Percentiles rank a stretch among this genome's conserved stretches.
phyloP scores from a whole-genome alignment of 2,329 filamentous ascomycete genomes.

The Talaromyces funiculosus region DNA sequence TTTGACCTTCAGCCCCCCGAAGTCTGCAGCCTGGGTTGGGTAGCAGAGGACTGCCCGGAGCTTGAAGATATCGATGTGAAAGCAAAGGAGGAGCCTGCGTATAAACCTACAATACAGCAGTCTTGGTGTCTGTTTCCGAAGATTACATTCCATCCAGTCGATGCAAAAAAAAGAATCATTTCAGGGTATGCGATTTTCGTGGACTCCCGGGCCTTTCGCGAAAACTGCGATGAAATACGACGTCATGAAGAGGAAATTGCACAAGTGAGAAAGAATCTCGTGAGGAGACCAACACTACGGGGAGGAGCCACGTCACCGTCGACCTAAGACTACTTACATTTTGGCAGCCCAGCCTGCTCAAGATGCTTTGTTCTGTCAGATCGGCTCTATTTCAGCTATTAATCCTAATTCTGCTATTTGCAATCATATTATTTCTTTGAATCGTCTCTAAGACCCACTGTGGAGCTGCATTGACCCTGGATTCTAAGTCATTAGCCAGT shows the following conservation, averaged over 20 bases:
- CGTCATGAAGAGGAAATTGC: constrained; percentile 8
- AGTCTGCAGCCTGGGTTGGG: neutral
- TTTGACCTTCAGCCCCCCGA: neutral
- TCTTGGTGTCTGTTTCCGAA: constrained; percentile 8
- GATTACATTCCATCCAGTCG: neutral
- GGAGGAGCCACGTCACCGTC: neutral
- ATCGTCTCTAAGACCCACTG: neutral
- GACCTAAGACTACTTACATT: neutral
- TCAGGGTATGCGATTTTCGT: constrained; percentile 3
- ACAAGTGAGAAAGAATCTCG: constrained; percentile 1
- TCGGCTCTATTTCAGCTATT: neutral
- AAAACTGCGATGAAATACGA: constrained; percentile 1
- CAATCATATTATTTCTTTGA: neutral
- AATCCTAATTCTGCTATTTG: too few species aligned
- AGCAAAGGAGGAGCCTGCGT: neutral
- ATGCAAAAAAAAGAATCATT: neutral
- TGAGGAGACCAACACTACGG: constrained; percentile 4
- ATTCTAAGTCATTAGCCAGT: neutral
- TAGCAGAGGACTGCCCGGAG: constrained; percentile 4
- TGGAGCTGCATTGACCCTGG: neutral
- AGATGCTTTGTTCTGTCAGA: neutral
- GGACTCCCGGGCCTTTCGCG: constrained; percentile 5
- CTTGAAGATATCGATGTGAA: neutral
- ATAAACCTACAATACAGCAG: neutral
- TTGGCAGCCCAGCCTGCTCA: neutral